A percentile compares a stretch with the other conserved stretches of the same genome.
Evolutionary conservation across 2,329 filamentous ascomycete genomes (phyloP).

Genomic region (Penicillium brevicompactum): DNA sequence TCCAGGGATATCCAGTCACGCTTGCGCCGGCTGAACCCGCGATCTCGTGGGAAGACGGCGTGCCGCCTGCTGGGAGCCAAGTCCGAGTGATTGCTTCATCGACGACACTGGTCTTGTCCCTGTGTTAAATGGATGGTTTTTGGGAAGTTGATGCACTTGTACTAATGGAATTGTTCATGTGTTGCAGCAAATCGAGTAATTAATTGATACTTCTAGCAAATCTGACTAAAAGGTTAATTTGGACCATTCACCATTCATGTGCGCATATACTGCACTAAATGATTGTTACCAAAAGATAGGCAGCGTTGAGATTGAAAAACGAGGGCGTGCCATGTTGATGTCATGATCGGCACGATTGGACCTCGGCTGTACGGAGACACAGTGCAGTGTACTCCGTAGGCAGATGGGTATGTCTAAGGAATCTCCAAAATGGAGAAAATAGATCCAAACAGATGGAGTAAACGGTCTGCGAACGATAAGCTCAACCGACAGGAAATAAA

Average conservation of each 20-base stretch:
- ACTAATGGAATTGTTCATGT: not conserved
- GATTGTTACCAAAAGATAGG: too few relatives aligned
- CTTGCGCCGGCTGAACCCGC: slow-evolving; percentile 23
- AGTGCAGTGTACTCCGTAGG: not conserved
- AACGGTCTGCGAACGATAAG: not conserved
- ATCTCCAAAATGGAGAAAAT: slow-evolving; percentile 1
- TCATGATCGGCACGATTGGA: not conserved
- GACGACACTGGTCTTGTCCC: slow-evolving; percentile 28
- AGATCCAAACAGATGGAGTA: not conserved
- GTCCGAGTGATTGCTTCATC: slow-evolving; percentile 24
- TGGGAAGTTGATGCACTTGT: too few relatives aligned
- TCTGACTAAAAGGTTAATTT: too few relatives aligned
- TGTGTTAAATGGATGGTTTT: slow-evolving; percentile 21
- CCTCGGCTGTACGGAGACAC: not conserved
- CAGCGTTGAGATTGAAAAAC: too few relatives aligned
- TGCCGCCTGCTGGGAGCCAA: slow-evolving; percentile 35
- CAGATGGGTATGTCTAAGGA: too few relatives aligned
- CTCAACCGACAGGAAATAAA: not conserved
- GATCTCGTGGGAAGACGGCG: slow-evolving; percentile 36
- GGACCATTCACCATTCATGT: too few relatives aligned
- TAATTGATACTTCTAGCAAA: not conserved
- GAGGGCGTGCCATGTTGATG: not conserved
- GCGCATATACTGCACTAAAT: too few relatives aligned
- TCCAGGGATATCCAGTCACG: slow-evolving; percentile 31
- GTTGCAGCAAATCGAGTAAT: not conserved